Base-by-base conservation (phyloP, 2,329 filamentous ascomycete genomes). In the Domatiomyces catenatus region DNA sequence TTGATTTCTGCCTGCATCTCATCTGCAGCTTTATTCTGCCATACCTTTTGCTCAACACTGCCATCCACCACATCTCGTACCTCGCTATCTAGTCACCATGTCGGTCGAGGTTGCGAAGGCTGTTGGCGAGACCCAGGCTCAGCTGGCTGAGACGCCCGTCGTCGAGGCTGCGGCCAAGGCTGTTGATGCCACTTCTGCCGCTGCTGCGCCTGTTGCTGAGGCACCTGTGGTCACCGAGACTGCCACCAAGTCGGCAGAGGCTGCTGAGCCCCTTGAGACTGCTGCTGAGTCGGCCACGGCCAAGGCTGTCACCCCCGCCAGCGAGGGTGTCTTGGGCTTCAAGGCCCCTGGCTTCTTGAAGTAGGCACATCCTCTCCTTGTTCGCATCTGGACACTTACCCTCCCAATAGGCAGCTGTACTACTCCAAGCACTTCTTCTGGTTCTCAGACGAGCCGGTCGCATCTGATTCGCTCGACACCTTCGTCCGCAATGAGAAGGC, bases 371-470 rank as follows among this genome's bases (percentile, higher is more conserved):
- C 19, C 49, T n/a, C 22, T 19, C 26, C 18, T 47, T 5, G 7
- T 20, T n/a, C n/a, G 17, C n/a, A 19, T n/a, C 18, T 12, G 15
- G 32, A 10, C 15, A 54, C 54, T 52, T 52, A 42, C 54, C 36
- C 12, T 26, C 42, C 32, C 18, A 19, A 32, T 61, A 93, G 86
- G 79, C 85, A 87, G 68, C 78, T 96, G 64, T 81, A 86, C 62
- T 89, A 88, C 73, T 80, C 82, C 68, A 95, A 95, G 80, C 87
- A 88, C 67, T 86, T 86, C 73, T 95, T 96, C 74, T 89, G 83
- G 78, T 86, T 90, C 71, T 79, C 81, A 60, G 73, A 78, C 47
- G 84, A 88, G 50, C 71, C 84, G 47, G 69, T 93, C 53, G 79
- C 88, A 63, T 71, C 79, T 61, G 83, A 90, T 70, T 76, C 83